These are phyloP conservation scores for Saccharomycopsis capsularis DNA, from an alignment of 805 yeast species.

Conservation along the genomic window DNA sequence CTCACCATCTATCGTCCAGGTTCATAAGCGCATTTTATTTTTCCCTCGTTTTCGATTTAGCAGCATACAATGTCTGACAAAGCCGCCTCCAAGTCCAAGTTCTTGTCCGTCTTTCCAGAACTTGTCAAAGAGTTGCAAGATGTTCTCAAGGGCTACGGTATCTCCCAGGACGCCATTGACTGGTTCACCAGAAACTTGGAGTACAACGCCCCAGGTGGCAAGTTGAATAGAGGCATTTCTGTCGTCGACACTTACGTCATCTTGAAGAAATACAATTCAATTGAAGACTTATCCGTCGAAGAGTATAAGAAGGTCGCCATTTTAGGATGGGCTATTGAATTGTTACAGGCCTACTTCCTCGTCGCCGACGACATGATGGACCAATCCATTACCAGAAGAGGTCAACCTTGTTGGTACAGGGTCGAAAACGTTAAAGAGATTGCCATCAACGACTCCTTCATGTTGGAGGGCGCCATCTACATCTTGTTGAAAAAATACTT, in stretches of 20 bases:
- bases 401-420: slow-evolving; percentile 97
- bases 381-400: slow-evolving; percentile 91
- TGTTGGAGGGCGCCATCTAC: slow-evolving; percentile 94
- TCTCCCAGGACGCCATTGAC: slow-evolving; percentile 76
- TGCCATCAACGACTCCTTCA: slow-evolving; percentile 95
- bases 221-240: slow-evolving; percentile 90
- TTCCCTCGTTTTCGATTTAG: too few relatives aligned
- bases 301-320: slow-evolving; percentile 82
- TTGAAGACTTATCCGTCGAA: slow-evolving; percentile 51
- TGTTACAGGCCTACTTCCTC: slow-evolving; percentile 91
- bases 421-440: slow-evolving; percentile 75
- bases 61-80: slow-evolving; percentile 18
- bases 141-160: slow-evolving; percentile 58
- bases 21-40: too few relatives aligned
- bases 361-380: slow-evolving; percentile 99
- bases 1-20: too few relatives aligned
- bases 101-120: slow-evolving; percentile 63
- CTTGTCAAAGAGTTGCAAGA: slow-evolving; percentile 69
- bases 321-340: slow-evolving; percentile 92
- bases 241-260: slow-evolving; percentile 89
- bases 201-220: slow-evolving; percentile 95
- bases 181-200: slow-evolving; percentile 73
- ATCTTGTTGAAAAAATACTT: slow-evolving; percentile 83
- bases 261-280: slow-evolving; percentile 53
- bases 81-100: slow-evolving; percentile 41